Percentiles rank a stretch among this genome's conserved stretches.
These are phyloP conservation scores for Suhomyces tanzawaensis DNA, from an alignment of 805 yeast genomes.

Conservation along the genomic window DNA sequence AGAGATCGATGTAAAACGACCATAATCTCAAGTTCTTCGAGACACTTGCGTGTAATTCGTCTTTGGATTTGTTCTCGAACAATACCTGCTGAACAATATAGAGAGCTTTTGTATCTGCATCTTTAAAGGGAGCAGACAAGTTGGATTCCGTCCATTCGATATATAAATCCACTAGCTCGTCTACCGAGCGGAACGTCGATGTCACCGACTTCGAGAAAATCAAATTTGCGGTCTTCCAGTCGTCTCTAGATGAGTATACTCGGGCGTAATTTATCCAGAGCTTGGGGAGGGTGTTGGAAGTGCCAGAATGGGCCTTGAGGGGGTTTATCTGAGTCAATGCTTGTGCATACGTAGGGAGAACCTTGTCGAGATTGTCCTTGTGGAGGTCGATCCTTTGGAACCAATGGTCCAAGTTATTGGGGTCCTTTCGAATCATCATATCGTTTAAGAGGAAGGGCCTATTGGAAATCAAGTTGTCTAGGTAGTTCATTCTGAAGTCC, in stretches of 20 bases:
- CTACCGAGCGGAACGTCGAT: constrained; percentile 62
- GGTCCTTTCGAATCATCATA: constrained; percentile 58
- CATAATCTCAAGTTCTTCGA: constrained; percentile 66
- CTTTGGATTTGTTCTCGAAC: not conserved
- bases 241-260: constrained; percentile 56
- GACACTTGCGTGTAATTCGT: not conserved
- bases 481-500: constrained; percentile 43
- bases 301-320: constrained; percentile 30
- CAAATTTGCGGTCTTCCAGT: constrained; percentile 56
- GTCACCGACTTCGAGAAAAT: constrained; percentile 63
- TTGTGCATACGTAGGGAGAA: constrained; percentile 53
- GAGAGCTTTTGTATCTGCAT: constrained; percentile 40
- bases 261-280: constrained; percentile 73
- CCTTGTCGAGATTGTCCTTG: constrained; percentile 30
- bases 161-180: constrained; percentile 70
- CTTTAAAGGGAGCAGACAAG: constrained; percentile 38
- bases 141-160: constrained; percentile 74
- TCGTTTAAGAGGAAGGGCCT: constrained; percentile 64
- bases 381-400: constrained; percentile 52
- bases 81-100: constrained; percentile 31
- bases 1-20: constrained; percentile 69
- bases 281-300: constrained; percentile 42
- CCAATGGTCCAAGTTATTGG: constrained; percentile 69
- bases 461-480: constrained; percentile 55
- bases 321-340: constrained; percentile 73